phyloP scores from a whole-genome alignment of 352 stramenopile species.

The Globisporangium echinulatum region DNA sequence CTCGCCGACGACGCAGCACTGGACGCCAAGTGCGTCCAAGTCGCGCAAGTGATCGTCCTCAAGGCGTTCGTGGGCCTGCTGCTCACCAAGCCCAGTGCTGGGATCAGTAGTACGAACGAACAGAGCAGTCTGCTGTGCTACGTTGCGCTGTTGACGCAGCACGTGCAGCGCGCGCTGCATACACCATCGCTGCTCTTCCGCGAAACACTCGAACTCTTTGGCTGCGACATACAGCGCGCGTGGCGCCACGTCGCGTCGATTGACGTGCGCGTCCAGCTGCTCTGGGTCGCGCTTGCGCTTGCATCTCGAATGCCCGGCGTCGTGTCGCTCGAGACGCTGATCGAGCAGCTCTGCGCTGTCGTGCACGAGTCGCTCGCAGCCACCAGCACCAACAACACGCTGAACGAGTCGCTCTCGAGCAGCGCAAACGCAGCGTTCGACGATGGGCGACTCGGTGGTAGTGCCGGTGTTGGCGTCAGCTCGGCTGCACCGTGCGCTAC shows the following conservation, averaged over 20 bases:
- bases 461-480: no score
- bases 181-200: conserved; percentile 28
- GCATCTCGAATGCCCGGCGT: conserved; percentile 20
- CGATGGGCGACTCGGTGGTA: conserved; percentile 31
- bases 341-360: conserved; percentile 39
- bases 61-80: conserved; percentile 51
- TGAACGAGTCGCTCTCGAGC: conserved; percentile 3
- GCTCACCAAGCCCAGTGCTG: conserved; percentile 28
- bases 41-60: conserved; percentile 58
- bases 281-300: conserved; percentile 51
- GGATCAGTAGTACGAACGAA: neutral
- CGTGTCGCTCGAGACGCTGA: conserved; percentile 26
- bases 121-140: conserved; percentile 30
- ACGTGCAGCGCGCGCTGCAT: conserved; percentile 41
- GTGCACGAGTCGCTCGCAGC: conserved; percentile 9
- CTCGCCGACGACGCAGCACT: neutral
- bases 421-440: conserved; percentile 23
- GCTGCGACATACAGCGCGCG: conserved; percentile 39
- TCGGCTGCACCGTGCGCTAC: no score
- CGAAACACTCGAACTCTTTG: conserved; percentile 61
- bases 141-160: conserved; percentile 40
- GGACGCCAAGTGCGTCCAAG: conserved; percentile 17
- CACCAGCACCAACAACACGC: conserved; percentile 10
- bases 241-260: conserved; percentile 42
- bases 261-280: conserved; percentile 44